Conservation (phyloP, 208 protist genomes). For the Crithidia sp. region DNA sequence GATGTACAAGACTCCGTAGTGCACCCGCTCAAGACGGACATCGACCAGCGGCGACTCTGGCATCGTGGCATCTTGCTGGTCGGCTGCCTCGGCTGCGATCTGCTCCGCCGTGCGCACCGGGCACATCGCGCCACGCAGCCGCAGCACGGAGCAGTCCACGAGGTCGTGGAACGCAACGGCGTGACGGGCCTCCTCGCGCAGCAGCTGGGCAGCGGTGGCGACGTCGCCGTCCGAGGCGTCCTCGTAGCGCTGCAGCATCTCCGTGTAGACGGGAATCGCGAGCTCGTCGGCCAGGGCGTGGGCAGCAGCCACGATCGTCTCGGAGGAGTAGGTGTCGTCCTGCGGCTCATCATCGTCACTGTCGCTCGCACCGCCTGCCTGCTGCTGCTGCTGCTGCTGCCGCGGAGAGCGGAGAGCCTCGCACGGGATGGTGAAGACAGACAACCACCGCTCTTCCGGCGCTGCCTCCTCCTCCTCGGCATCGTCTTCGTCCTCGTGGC, state of each 20-base stretch:
- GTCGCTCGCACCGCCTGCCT: not conserved
- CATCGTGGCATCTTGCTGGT: not conserved
- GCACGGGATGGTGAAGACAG: conserved; percentile 17
- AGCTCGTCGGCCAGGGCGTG: conserved; percentile 28
- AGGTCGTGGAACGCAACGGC: conserved; percentile 32
- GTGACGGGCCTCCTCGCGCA: not conserved
- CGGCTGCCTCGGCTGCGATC: not conserved
- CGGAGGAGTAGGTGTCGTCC: conserved; percentile 1
- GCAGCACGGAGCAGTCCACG: conserved; percentile 30
- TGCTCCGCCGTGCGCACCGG: conserved; percentile 9
- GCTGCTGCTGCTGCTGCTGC: too few relatives aligned
- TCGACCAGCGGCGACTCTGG: conserved; percentile 10
- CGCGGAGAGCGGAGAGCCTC: not conserved
- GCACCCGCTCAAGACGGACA: conserved; percentile 64
- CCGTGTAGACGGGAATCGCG: conserved; percentile 22
- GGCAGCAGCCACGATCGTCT: conserved; percentile 18
- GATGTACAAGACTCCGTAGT: conserved; percentile 62
- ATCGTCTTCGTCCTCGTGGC: not conserved
- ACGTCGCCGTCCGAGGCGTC: not conserved
- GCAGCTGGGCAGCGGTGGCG: not conserved
- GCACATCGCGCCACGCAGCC: conserved; percentile 23
- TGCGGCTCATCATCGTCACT: not conserved
- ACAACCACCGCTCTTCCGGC: conserved; percentile 8
- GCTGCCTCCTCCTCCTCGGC: not conserved
- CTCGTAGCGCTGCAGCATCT: conserved; percentile 35